These are phyloP conservation scores for Thielaviopsis musarum DNA, from an alignment of 2,329 filamentous ascomycete species.

Conservation along the genomic window DNA sequence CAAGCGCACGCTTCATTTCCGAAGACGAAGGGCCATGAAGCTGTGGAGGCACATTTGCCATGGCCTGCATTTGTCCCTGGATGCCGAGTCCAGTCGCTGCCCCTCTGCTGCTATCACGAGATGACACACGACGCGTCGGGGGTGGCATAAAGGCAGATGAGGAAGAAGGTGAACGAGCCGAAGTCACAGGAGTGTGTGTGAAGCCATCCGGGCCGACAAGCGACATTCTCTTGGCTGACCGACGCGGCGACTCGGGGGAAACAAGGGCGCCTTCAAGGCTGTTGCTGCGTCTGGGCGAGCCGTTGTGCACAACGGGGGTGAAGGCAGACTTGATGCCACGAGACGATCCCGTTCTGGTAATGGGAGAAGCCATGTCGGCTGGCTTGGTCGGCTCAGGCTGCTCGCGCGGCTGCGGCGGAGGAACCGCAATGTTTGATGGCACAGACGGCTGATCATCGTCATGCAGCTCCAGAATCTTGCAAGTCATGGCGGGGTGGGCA, in stretches of 20 bases:
- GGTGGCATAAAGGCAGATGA: background rate
- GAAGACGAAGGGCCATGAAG: background rate
- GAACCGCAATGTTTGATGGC: conserved; percentile 12
- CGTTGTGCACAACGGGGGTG: conserved; percentile 6
- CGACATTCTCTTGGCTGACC: background rate
- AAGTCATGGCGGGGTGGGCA: conserved; percentile 51
- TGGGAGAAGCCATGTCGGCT: background rate
- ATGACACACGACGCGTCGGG: background rate
- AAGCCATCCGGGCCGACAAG: conserved; percentile 3
- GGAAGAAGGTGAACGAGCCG: conserved; percentile 5
- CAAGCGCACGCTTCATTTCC: conserved; percentile 7
- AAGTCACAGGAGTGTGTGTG: conserved; percentile 8
- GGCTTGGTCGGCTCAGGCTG: conserved; percentile 1
- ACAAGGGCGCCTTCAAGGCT: background rate
- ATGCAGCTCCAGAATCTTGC: conserved; percentile 63
- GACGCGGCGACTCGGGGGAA: background rate
- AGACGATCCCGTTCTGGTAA: conserved; percentile 1
- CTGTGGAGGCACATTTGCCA: background rate
- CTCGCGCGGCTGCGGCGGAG: background rate
- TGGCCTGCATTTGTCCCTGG: background rate
- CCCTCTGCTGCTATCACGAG: conserved; percentile 7
- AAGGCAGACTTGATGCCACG: background rate
- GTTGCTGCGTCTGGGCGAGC: conserved; percentile 1
- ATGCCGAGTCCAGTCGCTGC: conserved; percentile 4
- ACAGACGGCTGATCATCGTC: conserved; percentile 47